A percentile compares a stretch with the other conserved stretches of the same genome.
phyloP scores from a whole-genome alignment of 495 filamentous ascomycete genomes.

The Hypoxylon trugodes region DNA sequence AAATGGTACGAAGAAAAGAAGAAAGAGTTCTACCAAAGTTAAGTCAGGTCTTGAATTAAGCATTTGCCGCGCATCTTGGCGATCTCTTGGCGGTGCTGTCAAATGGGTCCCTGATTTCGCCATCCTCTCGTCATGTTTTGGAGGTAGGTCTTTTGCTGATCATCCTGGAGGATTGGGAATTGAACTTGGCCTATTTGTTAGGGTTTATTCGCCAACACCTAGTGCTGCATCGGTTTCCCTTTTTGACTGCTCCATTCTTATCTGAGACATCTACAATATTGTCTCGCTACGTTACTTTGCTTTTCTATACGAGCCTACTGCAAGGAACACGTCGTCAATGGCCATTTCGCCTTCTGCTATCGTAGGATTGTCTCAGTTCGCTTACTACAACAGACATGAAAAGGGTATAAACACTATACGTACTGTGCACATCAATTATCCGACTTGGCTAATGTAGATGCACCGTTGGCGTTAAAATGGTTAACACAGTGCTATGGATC shows the following conservation, averaged over 20 bases:
- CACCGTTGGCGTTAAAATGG: too few relatives aligned
- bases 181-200: background rate
- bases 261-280: constrained; percentile 1
- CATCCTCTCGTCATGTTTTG: constrained; percentile 11
- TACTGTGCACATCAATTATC: too few relatives aligned
- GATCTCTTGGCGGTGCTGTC: constrained; percentile 43
- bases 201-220: constrained; percentile 17
- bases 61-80: constrained; percentile 45
- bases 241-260: background rate
- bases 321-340: too few relatives aligned
- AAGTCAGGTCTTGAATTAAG: constrained; percentile 37
- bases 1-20: constrained; percentile 10
- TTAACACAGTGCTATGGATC: too few relatives aligned
- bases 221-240: constrained; percentile 9
- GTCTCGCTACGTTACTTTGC: too few relatives aligned
- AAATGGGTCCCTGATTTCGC: constrained; percentile 33
- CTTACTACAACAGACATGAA: too few relatives aligned
- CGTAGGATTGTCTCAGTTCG: too few relatives aligned
- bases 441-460: too few relatives aligned
- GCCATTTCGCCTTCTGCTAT: too few relatives aligned
- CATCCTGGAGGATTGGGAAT: background rate
- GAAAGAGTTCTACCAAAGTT: constrained; percentile 12
- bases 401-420: too few relatives aligned
- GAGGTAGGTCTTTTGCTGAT: constrained; percentile 4
- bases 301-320: too few relatives aligned